phyloP scores from a whole-genome alignment of 495 filamentous ascomycete genomes.

The Aspergillus ostianus region DNA sequence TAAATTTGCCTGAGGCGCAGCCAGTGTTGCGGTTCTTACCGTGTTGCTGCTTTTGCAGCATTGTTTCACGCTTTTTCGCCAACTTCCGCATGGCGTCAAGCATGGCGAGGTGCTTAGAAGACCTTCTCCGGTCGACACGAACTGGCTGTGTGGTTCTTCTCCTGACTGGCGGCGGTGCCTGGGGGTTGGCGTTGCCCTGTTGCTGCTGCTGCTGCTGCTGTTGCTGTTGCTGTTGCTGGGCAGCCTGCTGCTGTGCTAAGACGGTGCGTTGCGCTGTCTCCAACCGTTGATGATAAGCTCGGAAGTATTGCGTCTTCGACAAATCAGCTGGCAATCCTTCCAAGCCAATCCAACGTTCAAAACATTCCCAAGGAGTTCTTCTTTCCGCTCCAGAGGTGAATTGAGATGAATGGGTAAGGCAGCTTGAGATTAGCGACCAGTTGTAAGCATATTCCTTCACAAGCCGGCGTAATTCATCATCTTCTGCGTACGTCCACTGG shows the following conservation, averaged over 20 bases:
- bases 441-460: constrained; percentile 95
- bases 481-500: constrained; percentile 86
- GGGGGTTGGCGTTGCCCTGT: constrained; percentile 54
- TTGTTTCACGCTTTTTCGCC: constrained; percentile 88
- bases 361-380: constrained; percentile 97
- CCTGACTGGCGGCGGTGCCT: constrained; percentile 56
- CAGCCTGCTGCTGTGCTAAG: constrained; percentile 57
- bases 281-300: constrained; percentile 75
- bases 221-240: constrained; percentile 56
- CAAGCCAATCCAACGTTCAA: constrained; percentile 89
- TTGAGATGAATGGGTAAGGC: constrained; percentile 67
- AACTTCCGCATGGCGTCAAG: constrained; percentile 94
- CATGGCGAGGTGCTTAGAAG: constrained; percentile 78
- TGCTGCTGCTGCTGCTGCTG: constrained; percentile 51
- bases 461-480: constrained; percentile 79
- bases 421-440: constrained; percentile 87
- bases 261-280: constrained; percentile 73
- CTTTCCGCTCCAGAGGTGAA: constrained; percentile 84
- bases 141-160: constrained; percentile 69
- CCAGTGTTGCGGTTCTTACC: constrained; percentile 36
- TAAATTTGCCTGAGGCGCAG: not conserved
- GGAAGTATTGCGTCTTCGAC: constrained; percentile 89
- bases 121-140: constrained; percentile 80
- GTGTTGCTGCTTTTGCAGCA: constrained; percentile 82
- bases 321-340: constrained; percentile 89